Percentiles rank a stretch among this genome's conserved stretches.
Evolutionary conservation across 257 asterid species (phyloP).

Genomic region (Jacaranda mimosifolia): DNA sequence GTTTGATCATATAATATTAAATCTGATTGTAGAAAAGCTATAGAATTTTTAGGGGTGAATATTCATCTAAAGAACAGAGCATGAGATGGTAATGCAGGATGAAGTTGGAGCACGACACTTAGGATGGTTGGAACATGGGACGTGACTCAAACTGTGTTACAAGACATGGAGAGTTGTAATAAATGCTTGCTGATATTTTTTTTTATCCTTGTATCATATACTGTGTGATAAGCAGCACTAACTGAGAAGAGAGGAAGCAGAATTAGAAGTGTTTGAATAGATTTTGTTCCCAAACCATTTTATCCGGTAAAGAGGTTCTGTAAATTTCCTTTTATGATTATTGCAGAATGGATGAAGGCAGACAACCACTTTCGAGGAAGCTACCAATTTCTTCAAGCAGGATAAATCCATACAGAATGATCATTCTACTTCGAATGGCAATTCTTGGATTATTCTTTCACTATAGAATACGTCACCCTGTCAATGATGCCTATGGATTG

Average conservation of each 20-base stretch:
- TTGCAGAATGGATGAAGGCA: constrained; percentile 89
- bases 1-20: neutral
- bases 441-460: constrained; percentile 77
- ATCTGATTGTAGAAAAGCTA: neutral
- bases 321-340: constrained; percentile 8
- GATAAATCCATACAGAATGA: constrained; percentile 80
- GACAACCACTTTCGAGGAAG: constrained; percentile 92
- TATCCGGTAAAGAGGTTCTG: neutral
- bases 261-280: neutral
- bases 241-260: neutral
- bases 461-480: constrained; percentile 83
- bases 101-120: neutral
- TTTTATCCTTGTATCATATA: neutral
- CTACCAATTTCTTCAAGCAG: constrained; percentile 80
- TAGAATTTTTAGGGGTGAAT: no score
- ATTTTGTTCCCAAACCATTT: neutral
- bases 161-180: neutral
- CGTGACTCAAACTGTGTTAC: neutral
- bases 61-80: no score
- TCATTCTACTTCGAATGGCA: constrained; percentile 71
- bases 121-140: neutral
- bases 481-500: constrained; percentile 71
- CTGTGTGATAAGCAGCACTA: no score
- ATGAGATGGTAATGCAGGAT: no score
- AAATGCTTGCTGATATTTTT: neutral